Evolutionary conservation across 495 filamentous ascomycete species (phyloP).

Genomic region (Xylaria castorea): DNA sequence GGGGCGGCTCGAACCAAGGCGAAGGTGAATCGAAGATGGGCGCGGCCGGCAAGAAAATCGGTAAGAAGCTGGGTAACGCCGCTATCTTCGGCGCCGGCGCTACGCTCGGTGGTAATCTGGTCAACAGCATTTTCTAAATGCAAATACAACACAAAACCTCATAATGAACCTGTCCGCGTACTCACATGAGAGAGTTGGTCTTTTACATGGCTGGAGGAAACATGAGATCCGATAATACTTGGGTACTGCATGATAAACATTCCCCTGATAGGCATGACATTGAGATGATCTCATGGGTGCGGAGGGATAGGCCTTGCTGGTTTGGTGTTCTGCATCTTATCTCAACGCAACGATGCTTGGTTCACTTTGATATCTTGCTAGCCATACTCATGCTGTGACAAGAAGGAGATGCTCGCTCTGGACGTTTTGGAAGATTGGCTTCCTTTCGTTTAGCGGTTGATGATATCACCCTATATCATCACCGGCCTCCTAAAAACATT

Average conservation of each 20-base stretch:
- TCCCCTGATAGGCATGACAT: background rate
- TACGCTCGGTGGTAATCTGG: constrained; percentile 88
- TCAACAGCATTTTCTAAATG: constrained; percentile 85
- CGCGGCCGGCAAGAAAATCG: constrained; percentile 73
- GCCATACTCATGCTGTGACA: background rate
- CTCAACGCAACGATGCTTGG: background rate
- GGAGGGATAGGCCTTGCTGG: background rate
- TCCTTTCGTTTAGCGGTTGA: background rate
- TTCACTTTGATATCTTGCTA: background rate
- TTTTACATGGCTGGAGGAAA: background rate
- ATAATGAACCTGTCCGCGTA: background rate
- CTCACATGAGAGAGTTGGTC: background rate
- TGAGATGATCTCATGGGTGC: background rate
- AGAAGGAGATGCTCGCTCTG: background rate
- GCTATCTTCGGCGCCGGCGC: constrained; percentile 86
- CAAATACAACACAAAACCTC: constrained; percentile 33
- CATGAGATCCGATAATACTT: background rate
- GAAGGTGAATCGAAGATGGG: constrained; percentile 54
- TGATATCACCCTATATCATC: too few relatives aligned
- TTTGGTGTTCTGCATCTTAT: constrained; percentile 2
- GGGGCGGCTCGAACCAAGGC: constrained; percentile 27
- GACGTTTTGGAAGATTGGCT: background rate
- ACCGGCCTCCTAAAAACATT: background rate
- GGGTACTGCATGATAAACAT: background rate
- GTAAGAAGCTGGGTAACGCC: constrained; percentile 78